Percentiles rank a stretch among this genome's conserved stretches.
Evolutionary conservation across 2,329 filamentous ascomycete species (phyloP).

Genomic region (Diaporthe humulicola): DNA sequence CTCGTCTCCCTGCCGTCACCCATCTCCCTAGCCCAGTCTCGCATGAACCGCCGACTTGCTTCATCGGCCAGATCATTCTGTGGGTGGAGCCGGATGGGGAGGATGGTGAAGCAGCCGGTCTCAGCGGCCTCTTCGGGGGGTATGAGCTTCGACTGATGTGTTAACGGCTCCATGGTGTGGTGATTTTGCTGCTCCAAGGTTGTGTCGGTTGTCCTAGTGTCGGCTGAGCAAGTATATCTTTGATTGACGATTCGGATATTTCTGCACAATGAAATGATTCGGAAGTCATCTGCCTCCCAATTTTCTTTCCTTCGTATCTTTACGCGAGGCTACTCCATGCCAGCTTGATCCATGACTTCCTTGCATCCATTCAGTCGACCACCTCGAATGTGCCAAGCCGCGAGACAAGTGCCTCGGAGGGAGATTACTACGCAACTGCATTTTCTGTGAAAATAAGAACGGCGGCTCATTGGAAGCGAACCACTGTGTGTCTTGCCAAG

Average conservation of each 20-base stretch:
- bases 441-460: background rate
- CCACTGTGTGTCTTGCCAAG: background rate
- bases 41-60: background rate
- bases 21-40: background rate
- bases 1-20: background rate
- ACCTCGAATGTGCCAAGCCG: background rate
- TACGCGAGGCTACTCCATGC: background rate
- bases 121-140: background rate
- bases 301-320: background rate
- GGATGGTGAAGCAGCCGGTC: conserved; percentile 10
- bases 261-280: background rate
- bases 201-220: background rate
- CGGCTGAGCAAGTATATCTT: background rate
- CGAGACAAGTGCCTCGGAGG: background rate
- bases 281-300: background rate
- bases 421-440: background rate
- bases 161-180: background rate
- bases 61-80: background rate
- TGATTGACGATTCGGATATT: background rate
- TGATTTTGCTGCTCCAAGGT: background rate
- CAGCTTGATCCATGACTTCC: background rate
- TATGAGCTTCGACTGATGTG: background rate
- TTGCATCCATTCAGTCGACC: background rate
- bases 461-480: too few relatives aligned
- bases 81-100: background rate